Evolutionary conservation across 192 early-diverging fungal genomes (phyloP).

Genomic region (Coemansia umbellata): DNA sequence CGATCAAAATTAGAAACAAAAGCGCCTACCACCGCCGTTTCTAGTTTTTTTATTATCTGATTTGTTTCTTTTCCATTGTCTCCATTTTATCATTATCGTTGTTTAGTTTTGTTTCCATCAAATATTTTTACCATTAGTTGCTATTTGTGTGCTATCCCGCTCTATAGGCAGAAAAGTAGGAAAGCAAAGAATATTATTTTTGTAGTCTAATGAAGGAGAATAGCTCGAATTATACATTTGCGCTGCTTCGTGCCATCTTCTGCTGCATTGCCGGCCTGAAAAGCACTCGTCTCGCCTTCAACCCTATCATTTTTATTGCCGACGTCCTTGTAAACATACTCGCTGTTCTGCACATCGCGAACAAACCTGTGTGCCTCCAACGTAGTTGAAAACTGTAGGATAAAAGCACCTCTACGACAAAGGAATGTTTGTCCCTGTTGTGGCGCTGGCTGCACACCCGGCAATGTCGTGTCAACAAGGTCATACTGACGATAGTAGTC

Average conservation of each 20-base stretch:
- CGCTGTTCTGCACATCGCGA: slow-evolving; percentile 26
- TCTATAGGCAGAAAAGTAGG: too few relatives aligned
- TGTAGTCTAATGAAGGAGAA: slow-evolving; percentile 17
- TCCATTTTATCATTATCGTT: too few relatives aligned
- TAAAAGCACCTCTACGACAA: slow-evolving; percentile 29
- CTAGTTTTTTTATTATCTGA: too few relatives aligned
- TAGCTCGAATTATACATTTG: slow-evolving; percentile 12
- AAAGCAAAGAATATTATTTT: too few relatives aligned
- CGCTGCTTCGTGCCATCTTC: neutral
- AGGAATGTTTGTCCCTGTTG: slow-evolving; percentile 29
- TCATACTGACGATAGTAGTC: slow-evolving; percentile 32
- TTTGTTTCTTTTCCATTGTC: too few relatives aligned
- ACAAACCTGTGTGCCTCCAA: slow-evolving; percentile 39
- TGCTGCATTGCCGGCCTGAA: neutral
- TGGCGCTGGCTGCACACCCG: slow-evolving; percentile 40
- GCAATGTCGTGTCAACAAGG: slow-evolving; percentile 34
- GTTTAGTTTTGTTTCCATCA: too few relatives aligned
- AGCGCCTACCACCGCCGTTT: too few relatives aligned
- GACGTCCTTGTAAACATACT: slow-evolving; percentile 10
- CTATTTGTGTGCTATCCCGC: too few relatives aligned
- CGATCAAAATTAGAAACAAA: too few relatives aligned
- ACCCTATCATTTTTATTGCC: neutral
- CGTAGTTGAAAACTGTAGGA: slow-evolving; percentile 30
- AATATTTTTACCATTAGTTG: too few relatives aligned
- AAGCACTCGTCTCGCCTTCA: too few relatives aligned